Evolutionary conservation across 345 rosid species (phyloP), one percentile per base, ranked within the genome.

Genomic region (Sisymbrium irio): DNA sequence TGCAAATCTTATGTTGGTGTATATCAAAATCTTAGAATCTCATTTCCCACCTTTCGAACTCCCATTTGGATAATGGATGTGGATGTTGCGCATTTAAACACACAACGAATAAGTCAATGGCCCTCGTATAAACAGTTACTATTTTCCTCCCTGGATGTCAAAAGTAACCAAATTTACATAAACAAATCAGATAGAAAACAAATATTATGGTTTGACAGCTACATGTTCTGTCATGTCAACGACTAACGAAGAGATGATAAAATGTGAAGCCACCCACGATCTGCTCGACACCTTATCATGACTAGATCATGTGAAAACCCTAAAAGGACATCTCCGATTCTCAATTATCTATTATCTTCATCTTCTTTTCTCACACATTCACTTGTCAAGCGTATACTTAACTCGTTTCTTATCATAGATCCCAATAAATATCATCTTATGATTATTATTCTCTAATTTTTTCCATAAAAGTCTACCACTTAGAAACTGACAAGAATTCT

Each of bases 221-320:
- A 68, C 35, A 40, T 51, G 54, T 59, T 15, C 14, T 55, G 61
- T 66, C 73, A 58, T 68, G 74, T 61, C 74, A 62, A 53, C 70
- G 49, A 76, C 79, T 46, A 62, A 32, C 22, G 54, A 65, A 67
- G 60, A 39, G 18, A 67, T 25, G 65, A 64, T 20, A 74, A 18
- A 42, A 15, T 50, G 68, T 68, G 57, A 32, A 75, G 41, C 69
- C 69, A 67, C 61, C 74, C 79, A 75, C 79, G 79, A 69, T 62
- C 57, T 68, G 17, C 58, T 68, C 49, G 74, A 62, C 69, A 68
- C 53, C 79, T 60, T 50, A 27, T 19, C 59, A 41, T 27, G 58
- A 46, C 3, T 56, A 37, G 45, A 54, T 73, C 47, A 49, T 49
- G 54, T 49, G 28, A 20, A 13, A 27, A 50, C 19, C 56, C 22